These are phyloP conservation scores for Malus domestica DNA, from an alignment of 306 rosid species.

Conservation along the genomic window DNA sequence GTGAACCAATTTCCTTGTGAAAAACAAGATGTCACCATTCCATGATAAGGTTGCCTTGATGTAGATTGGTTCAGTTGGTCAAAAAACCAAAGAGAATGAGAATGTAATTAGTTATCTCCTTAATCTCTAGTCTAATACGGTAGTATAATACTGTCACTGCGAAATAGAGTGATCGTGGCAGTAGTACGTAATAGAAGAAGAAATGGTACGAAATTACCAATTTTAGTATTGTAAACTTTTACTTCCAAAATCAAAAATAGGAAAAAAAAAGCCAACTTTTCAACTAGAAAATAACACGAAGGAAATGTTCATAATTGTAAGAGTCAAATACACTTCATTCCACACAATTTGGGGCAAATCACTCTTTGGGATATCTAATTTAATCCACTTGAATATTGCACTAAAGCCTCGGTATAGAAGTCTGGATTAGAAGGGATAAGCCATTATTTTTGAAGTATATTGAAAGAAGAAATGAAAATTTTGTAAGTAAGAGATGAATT, in stretches of 20 bases:
- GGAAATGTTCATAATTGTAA: no score
- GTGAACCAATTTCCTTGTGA: not conserved
- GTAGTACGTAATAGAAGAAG: not conserved
- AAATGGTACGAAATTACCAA: not conserved
- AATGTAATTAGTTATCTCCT: no score
- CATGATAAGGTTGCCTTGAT: not conserved
- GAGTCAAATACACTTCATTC: not conserved
- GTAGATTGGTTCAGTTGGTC: constrained; percentile 1
- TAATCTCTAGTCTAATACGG: not conserved
- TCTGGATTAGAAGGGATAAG: no score
- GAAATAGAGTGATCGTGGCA: not conserved
- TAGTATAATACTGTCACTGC: not conserved
- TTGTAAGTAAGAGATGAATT: no score
- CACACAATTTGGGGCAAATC: not conserved
- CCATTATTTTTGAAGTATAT: no score
- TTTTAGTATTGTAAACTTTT: not conserved
- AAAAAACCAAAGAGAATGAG: not conserved
- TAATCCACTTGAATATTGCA: not conserved
- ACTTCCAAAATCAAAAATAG: no score
- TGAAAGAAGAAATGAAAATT: no score
- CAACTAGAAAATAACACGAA: no score
- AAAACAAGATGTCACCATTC: not conserved
- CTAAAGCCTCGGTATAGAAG: not conserved
- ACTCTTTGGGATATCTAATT: not conserved
- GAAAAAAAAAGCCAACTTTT: not conserved